A percentile compares a stretch with the other conserved stretches of the same genome.
Conservation (phyloP, 495 filamentous ascomycete species). For the Cercophora scortea region DNA sequence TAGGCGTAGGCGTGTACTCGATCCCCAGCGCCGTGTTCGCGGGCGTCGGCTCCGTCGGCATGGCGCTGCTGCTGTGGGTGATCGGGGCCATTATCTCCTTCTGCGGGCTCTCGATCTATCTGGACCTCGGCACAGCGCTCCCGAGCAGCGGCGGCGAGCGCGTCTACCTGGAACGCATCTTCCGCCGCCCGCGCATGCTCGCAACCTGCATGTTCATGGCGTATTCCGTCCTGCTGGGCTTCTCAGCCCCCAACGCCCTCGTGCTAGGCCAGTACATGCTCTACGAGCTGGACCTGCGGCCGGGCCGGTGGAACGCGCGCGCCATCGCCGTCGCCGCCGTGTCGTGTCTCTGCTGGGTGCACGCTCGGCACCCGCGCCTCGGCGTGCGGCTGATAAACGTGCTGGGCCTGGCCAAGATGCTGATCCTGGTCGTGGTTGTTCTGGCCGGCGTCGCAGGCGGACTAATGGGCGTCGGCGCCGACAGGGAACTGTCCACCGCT, state of each 20-base stretch:
- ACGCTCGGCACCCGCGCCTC: conserved; percentile 50
- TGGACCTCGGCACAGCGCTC: conserved; percentile 49
- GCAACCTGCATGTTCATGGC: conserved; percentile 53
- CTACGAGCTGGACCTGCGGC: conserved; percentile 44
- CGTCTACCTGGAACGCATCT: conserved; percentile 58
- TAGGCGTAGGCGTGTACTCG: conserved; percentile 26
- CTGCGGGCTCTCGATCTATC: conserved; percentile 40
- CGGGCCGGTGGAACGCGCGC: conserved; percentile 52
- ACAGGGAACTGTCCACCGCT: neutral
- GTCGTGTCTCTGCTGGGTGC: conserved; percentile 41
- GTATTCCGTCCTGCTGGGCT: conserved; percentile 47
- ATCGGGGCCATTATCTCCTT: conserved; percentile 29
- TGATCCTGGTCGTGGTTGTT: conserved; percentile 57
- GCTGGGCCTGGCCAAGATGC: conserved; percentile 57
- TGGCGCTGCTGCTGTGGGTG: conserved; percentile 24
- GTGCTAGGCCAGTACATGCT: conserved; percentile 62
- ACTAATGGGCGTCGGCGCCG: conserved; percentile 15
- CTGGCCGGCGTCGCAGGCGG: conserved; percentile 44
- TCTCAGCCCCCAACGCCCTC: conserved; percentile 53
- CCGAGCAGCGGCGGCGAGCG: conserved; percentile 44
- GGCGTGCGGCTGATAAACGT: conserved; percentile 56
- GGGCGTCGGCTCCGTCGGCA: conserved; percentile 25
- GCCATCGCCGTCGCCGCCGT: conserved; percentile 51
- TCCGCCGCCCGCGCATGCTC: conserved; percentile 52
- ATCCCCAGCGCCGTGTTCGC: conserved; percentile 24